Percentiles rank a stretch among this genome's conserved stretches.
Evolutionary conservation across 176 grass and related monocot species (phyloP).

Genomic region (Dendrocalamus sinicus): DNA sequence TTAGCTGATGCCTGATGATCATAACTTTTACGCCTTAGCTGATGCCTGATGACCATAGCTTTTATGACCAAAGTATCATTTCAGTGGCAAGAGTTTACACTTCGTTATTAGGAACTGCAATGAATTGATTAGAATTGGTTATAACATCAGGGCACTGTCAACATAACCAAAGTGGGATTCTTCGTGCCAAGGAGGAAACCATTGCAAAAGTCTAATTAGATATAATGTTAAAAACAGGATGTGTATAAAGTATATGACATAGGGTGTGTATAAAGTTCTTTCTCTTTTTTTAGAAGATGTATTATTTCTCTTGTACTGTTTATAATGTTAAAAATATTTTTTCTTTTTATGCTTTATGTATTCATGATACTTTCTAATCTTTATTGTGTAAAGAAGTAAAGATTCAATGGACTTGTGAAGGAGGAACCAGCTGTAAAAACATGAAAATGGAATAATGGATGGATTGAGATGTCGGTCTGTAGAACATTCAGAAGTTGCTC

Average conservation of each 20-base stretch:
- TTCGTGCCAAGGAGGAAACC: neutral
- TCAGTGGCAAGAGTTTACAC: neutral
- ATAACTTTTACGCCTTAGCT: neutral
- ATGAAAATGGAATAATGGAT: neutral
- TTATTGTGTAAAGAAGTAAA: conserved; percentile 1
- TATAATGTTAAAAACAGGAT: neutral
- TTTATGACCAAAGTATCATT: conserved; percentile 11
- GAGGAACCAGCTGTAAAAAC: neutral
- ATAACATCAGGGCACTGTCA: neutral
- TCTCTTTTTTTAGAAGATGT: neutral
- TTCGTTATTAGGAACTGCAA: neutral
- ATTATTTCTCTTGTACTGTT: neutral
- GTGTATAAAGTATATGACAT: neutral
- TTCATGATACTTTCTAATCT: neutral
- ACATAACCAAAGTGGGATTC: neutral
- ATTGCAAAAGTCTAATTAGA: conserved; percentile 1
- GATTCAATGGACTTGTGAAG: conserved; percentile 6
- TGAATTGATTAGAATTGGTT: neutral
- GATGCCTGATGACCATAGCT: neutral
- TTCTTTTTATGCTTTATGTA: neutral
- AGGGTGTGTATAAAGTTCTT: neutral
- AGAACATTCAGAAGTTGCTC: conserved; percentile 1
- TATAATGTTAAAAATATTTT: neutral
- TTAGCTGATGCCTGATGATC: too few species aligned
- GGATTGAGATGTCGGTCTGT: neutral